These are phyloP conservation scores for Ophiocordyceps camponoti-saundersi DNA, from an alignment of 2,329 filamentous ascomycete genomes.

Conservation along the genomic window DNA sequence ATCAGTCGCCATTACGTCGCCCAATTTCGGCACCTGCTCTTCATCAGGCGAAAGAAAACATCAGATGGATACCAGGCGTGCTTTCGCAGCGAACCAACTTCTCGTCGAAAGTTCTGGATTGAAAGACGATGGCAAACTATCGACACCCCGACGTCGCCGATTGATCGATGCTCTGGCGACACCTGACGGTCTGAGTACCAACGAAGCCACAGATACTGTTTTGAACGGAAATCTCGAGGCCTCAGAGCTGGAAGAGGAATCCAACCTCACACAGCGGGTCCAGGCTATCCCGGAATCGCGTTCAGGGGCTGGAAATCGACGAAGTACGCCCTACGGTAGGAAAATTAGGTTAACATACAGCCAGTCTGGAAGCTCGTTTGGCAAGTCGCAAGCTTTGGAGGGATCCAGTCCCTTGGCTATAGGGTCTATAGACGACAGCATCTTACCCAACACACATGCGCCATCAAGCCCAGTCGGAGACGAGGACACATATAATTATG, in stretches of 20 bases:
- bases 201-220: background rate
- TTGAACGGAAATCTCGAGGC: background rate
- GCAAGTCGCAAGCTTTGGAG: conserved; percentile 10
- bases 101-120: background rate
- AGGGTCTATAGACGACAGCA: conserved; percentile 4
- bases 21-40: no score
- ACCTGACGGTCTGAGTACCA: background rate
- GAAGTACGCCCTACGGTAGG: conserved; percentile 11
- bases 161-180: background rate
- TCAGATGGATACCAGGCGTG: no score
- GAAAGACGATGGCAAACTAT: background rate
- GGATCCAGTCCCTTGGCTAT: background rate
- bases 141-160: background rate
- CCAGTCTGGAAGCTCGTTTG: conserved; percentile 13
- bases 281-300: background rate
- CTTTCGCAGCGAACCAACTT: background rate
- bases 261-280: background rate
- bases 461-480: conserved; percentile 8
- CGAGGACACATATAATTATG: conserved; percentile 10
- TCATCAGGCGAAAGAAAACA: no score
- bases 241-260: background rate
- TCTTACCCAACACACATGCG: conserved; percentile 7
- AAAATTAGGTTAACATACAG: conserved; percentile 19
- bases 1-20: no score
- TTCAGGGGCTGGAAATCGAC: conserved; percentile 4